Evolutionary conservation across 768 basidiomycete genomes (phyloP).

Genomic region (Grammothele lineata): DNA sequence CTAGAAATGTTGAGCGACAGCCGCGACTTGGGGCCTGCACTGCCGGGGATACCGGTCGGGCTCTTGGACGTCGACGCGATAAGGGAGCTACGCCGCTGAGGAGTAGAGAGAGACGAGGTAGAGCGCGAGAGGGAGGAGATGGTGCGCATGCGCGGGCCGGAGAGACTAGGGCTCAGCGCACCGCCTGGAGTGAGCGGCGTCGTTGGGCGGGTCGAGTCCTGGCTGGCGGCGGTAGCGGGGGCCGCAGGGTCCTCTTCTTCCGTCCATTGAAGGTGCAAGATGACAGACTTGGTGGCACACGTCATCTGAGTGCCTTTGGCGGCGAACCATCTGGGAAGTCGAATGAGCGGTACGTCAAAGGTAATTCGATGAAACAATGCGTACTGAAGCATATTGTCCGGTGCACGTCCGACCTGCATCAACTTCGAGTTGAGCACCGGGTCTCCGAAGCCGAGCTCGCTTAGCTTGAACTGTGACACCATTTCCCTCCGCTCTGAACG

Average conservation of each 20-base stretch:
- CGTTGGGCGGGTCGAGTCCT: constrained; percentile 16
- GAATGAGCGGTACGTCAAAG: background rate
- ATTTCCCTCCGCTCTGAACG: constrained; percentile 76
- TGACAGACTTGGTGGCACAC: constrained; percentile 88
- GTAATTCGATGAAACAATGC: constrained; percentile 37
- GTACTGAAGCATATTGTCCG: constrained; percentile 88
- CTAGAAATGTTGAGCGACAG: constrained; percentile 37
- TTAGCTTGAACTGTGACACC: constrained; percentile 88
- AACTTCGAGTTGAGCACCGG: constrained; percentile 63
- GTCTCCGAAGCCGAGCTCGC: constrained; percentile 68
- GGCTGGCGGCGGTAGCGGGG: constrained; percentile 9
- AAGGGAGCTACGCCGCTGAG: constrained; percentile 33
- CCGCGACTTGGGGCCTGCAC: constrained; percentile 31
- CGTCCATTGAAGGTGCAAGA: constrained; percentile 83
- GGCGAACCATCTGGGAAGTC: background rate
- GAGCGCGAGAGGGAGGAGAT: constrained; percentile 54
- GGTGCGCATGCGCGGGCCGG: constrained; percentile 33
- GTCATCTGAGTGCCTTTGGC: too few relatives aligned
- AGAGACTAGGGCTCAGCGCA: constrained; percentile 17
- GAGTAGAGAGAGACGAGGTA: constrained; percentile 43
- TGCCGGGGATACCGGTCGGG: constrained; percentile 28
- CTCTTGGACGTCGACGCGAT: constrained; percentile 25
- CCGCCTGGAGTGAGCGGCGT: constrained; percentile 21
- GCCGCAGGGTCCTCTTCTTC: constrained; percentile 48
- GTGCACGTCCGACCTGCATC: constrained; percentile 72